phyloP scores from a whole-genome alignment of 2,329 filamentous ascomycete genomes.

The Colletotrichum liriopes region DNA sequence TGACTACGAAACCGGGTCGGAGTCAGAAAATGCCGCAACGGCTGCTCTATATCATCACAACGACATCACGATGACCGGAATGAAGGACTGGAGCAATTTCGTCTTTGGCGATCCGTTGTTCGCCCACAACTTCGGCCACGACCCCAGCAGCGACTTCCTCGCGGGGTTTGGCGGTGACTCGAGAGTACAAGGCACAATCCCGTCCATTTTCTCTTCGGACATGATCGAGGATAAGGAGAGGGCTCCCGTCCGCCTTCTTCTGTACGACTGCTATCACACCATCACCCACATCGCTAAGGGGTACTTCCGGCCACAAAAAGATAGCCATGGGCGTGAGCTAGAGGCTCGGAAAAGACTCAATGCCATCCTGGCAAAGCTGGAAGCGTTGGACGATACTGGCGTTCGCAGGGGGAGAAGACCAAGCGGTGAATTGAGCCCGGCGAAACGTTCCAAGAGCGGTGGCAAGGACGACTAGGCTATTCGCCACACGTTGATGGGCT shows the following conservation, averaged over 20 bases:
- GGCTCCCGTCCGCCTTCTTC: constrained; percentile 62
- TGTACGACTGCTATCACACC: constrained; percentile 74
- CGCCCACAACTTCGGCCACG: constrained; percentile 63
- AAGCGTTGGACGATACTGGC: constrained; percentile 55
- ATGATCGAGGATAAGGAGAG: constrained; percentile 62
- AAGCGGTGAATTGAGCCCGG: constrained; percentile 59
- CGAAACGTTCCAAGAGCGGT: constrained; percentile 59
- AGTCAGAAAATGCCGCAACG: constrained; percentile 18
- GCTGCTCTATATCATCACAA: neutral
- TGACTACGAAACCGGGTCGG: constrained; percentile 24
- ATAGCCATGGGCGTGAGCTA: constrained; percentile 67
- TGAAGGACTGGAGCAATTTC: constrained; percentile 73
- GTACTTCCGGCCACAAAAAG: constrained; percentile 67
- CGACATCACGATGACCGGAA: constrained; percentile 30
- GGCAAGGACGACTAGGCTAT: constrained; percentile 29
- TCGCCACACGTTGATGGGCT: neutral
- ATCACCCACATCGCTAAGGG: constrained; percentile 67
- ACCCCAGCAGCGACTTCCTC: constrained; percentile 62
- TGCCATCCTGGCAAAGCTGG: constrained; percentile 62
- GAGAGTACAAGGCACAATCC: constrained; percentile 28
- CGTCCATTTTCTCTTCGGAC: constrained; percentile 33
- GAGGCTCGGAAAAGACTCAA: constrained; percentile 67
- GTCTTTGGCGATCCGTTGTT: constrained; percentile 74
- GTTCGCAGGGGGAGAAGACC: constrained; percentile 51
- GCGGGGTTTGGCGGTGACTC: constrained; percentile 59